A percentile compares a stretch with the other conserved stretches of the same genome.
phyloP scores from a whole-genome alignment of 345 rosid species.

The Citrus trifoliata region DNA sequence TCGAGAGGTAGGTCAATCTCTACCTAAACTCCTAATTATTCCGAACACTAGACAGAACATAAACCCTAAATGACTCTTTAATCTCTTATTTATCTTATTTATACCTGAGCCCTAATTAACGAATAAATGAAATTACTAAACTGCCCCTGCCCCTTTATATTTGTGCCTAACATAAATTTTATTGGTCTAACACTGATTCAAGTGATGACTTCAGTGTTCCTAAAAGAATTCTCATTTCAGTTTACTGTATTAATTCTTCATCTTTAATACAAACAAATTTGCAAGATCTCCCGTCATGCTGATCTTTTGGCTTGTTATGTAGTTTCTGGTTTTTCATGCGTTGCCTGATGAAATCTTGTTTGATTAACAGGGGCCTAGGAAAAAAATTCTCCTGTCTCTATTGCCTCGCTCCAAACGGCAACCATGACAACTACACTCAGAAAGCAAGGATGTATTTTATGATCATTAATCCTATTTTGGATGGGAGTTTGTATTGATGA shows the following conservation, averaged over 20 bases:
- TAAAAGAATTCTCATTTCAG: not conserved
- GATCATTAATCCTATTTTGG: not conserved
- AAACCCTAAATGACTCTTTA: no score
- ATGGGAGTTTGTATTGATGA: constrained; percentile 2
- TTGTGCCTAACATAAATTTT: no score
- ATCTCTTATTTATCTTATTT: no score
- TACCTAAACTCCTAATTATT: no score
- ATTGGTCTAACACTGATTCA: not conserved
- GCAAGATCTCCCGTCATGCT: not conserved
- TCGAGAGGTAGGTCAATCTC: no score
- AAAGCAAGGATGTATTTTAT: not conserved
- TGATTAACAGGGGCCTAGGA: constrained; percentile 83
- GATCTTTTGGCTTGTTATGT: not conserved
- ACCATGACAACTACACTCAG: constrained; percentile 7
- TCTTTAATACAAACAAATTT: not conserved
- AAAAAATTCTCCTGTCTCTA: constrained; percentile 84
- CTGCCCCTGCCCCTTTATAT: no score
- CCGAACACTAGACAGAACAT: no score
- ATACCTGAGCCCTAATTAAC: no score
- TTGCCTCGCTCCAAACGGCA: constrained; percentile 51
- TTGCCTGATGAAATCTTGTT: constrained; percentile 2
- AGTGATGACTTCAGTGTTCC: not conserved
- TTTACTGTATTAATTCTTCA: not conserved
- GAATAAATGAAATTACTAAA: no score
- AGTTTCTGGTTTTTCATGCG: not conserved